phyloP scores from a whole-genome alignment of 208 protist genomes.

The Leishmania arabica region DNA sequence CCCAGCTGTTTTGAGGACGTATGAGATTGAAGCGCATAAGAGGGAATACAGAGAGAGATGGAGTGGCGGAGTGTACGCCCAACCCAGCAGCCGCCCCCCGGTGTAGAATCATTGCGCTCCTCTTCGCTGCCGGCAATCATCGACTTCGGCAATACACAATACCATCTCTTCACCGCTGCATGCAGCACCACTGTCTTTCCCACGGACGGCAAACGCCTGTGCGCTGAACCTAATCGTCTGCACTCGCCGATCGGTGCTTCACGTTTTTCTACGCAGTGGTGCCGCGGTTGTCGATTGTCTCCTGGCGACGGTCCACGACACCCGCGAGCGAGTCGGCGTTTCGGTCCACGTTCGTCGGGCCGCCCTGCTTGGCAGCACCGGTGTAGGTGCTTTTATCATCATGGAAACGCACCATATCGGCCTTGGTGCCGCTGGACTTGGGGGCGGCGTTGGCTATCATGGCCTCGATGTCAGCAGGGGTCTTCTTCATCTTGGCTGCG shows the following conservation, averaged over 20 bases:
- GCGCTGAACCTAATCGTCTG: no score
- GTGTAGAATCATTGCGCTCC: no score
- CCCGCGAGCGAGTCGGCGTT: slow-evolving; percentile 81
- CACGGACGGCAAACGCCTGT: no score
- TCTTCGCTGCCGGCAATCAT: no score
- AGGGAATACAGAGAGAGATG: background rate
- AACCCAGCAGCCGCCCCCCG: no score
- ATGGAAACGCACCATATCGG: slow-evolving; percentile 87
- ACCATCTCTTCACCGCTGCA: no score
- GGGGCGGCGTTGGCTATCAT: slow-evolving; percentile 58
- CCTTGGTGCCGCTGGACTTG: slow-evolving; percentile 77
- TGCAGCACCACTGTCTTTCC: no score
- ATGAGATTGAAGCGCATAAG: background rate
- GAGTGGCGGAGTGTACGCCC: background rate
- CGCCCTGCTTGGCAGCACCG: slow-evolving; percentile 87
- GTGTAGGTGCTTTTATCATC: slow-evolving; percentile 93
- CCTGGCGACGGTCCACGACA: slow-evolving; percentile 83
- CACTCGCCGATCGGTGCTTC: no score
- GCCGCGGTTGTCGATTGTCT: slow-evolving; percentile 70
- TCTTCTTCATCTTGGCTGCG: slow-evolving; percentile 87
- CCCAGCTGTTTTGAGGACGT: background rate
- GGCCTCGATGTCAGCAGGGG: slow-evolving; percentile 55
- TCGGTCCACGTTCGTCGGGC: slow-evolving; percentile 91
- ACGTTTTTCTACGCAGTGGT: slow-evolving; percentile 34
- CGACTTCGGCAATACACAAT: no score